A percentile compares a stretch with the other conserved stretches of the same genome.
Conservation (phyloP, 345 rosid species). For the Gossypium australe region DNA sequence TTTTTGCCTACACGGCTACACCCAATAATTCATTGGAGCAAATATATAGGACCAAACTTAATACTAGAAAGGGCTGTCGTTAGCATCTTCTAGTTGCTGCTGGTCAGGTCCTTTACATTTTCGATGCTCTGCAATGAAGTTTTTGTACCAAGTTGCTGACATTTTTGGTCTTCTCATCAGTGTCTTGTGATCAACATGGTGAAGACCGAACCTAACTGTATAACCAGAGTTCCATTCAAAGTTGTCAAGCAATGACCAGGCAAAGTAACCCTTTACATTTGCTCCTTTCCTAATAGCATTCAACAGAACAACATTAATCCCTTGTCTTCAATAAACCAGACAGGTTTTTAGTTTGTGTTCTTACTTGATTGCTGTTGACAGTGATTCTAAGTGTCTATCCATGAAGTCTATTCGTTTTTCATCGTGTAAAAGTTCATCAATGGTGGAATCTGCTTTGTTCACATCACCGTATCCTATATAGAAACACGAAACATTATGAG, state of each 20-base stretch:
- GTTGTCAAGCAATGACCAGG: constrained; percentile 72
- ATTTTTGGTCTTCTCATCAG: neutral
- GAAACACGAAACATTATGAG: neutral
- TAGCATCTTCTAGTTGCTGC: neutral
- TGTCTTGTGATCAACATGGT: neutral
- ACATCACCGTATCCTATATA: constrained; percentile 23
- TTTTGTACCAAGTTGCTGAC: neutral
- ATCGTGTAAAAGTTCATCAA: constrained; percentile 18
- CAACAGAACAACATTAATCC: neutral
- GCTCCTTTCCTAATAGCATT: constrained; percentile 43
- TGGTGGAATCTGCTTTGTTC: constrained; percentile 8
- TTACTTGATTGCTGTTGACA: constrained; percentile 24
- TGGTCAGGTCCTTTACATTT: neutral
- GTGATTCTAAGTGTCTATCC: constrained; percentile 17
- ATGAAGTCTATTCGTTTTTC: constrained; percentile 21
- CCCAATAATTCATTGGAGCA: no score
- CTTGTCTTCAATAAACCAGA: neutral
- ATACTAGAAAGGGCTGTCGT: neutral
- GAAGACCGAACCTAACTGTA: constrained; percentile 15
- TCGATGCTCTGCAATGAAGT: neutral
- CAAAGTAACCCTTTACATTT: constrained; percentile 67
- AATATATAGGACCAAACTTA: neutral
- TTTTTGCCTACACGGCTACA: no score
- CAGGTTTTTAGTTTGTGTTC: no score
- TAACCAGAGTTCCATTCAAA: neutral